Conservation (phyloP, 805 yeast species). For the Cyberlindnera euphorbiiphila region DNA sequence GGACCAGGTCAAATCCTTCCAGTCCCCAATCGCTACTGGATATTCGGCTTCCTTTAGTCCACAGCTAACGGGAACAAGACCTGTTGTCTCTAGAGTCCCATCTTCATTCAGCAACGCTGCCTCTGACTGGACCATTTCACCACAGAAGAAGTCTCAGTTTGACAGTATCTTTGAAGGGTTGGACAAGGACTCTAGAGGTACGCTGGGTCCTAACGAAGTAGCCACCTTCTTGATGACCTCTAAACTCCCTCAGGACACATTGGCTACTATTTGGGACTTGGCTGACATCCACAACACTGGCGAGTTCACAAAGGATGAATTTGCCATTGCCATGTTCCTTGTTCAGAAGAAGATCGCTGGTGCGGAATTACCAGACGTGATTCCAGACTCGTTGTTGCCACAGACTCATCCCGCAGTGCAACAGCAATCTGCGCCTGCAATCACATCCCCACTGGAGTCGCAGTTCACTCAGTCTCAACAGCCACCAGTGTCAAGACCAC, state of each 20-base stretch:
- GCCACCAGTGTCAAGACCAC: slow-evolving; percentile 15
- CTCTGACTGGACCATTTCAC: slow-evolving; percentile 63
- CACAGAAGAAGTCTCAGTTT: slow-evolving; percentile 70
- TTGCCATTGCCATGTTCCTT: slow-evolving; percentile 89
- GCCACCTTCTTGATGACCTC: slow-evolving; percentile 89
- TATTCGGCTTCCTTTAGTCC: slow-evolving; percentile 18
- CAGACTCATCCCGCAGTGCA: slow-evolving; percentile 20
- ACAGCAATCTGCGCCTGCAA: slow-evolving; percentile 15
- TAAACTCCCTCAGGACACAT: slow-evolving; percentile 73
- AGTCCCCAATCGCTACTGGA: slow-evolving; percentile 19
- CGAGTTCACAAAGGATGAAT: slow-evolving; percentile 72
- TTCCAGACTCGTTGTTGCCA: slow-evolving; percentile 60
- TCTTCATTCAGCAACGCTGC: slow-evolving; percentile 36
- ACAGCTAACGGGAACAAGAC: slow-evolving; percentile 23
- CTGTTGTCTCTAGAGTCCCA: slow-evolving; percentile 32
- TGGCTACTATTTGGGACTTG: slow-evolving; percentile 93
- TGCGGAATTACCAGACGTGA: slow-evolving; percentile 66
- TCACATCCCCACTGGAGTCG: slow-evolving; percentile 18
- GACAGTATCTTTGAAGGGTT: slow-evolving; percentile 75
- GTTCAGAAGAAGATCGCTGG: slow-evolving; percentile 85
- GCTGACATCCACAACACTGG: slow-evolving; percentile 89
- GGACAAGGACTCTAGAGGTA: slow-evolving; percentile 62
- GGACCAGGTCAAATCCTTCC: slow-evolving; percentile 31
- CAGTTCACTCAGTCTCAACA: slow-evolving; percentile 11
- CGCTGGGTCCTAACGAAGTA: slow-evolving; percentile 71